Percentiles rank a stretch among this genome's conserved stretches.
Evolutionary conservation across 2,329 filamentous ascomycete species (phyloP).

Genomic region (Pyrenophora teres): DNA sequence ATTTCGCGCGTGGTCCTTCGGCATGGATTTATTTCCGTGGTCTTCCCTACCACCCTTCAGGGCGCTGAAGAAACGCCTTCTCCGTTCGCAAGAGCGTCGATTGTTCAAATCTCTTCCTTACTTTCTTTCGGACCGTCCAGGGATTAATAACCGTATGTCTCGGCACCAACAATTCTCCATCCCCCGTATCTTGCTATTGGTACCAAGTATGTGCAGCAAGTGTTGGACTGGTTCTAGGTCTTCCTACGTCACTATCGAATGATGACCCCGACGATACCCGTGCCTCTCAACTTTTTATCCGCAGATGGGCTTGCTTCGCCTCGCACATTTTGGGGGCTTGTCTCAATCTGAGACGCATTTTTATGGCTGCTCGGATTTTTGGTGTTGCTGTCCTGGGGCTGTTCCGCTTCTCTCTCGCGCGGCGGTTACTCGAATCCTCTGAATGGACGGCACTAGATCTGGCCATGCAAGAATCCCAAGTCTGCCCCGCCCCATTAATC

Average conservation of each 20-base stretch:
- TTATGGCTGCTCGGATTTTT: background rate
- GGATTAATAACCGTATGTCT: too few species aligned
- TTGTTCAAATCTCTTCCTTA: background rate
- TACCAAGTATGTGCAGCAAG: background rate
- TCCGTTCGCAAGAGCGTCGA: background rate
- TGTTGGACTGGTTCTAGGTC: background rate
- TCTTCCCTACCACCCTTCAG: constrained; percentile 28
- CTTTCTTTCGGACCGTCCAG: too few species aligned
- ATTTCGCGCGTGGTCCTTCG: constrained; percentile 47
- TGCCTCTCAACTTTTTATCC: constrained; percentile 8
- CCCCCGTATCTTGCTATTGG: too few species aligned
- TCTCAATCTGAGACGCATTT: constrained; percentile 8
- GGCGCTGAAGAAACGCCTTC: background rate
- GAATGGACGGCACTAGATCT: constrained; percentile 10
- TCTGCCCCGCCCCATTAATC: constrained; percentile 10
- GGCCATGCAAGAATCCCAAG: constrained; percentile 6
- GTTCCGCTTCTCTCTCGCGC: constrained; percentile 13
- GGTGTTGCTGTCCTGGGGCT: constrained; percentile 8
- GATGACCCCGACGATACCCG: background rate
- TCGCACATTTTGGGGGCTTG: constrained; percentile 6
- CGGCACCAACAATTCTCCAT: background rate
- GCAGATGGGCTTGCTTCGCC: constrained; percentile 1
- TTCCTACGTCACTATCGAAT: constrained; percentile 1
- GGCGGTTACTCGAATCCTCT: constrained; percentile 21
- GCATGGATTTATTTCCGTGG: constrained; percentile 31